Percentiles rank a stretch among this genome's conserved stretches.
These are phyloP conservation scores for Glomus cerebriforme DNA, from an alignment of 192 early-diverging fungal species.

Conservation along the genomic window DNA sequence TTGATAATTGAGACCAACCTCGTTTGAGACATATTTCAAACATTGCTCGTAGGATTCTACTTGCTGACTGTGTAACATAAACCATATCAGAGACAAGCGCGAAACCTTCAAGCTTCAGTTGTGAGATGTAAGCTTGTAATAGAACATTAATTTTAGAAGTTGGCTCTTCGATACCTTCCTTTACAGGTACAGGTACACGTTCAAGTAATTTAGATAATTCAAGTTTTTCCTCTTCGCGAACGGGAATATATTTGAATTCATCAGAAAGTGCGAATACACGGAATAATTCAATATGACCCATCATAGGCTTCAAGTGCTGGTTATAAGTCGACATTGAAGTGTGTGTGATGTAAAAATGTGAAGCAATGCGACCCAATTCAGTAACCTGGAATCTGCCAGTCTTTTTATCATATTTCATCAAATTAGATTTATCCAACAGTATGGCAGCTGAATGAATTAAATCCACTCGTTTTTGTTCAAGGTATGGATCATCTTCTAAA, in stretches of 20 bases:
- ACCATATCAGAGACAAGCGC: conserved; percentile 98
- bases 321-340: conserved; percentile 93
- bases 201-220: conserved; percentile 87
- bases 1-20: conserved; percentile 92
- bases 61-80: conserved; percentile 95
- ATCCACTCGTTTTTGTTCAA: conserved; percentile 86
- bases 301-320: conserved; percentile 88
- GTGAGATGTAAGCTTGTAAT: conserved; percentile 94
- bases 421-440: conserved; percentile 84
- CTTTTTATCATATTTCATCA: conserved; percentile 95
- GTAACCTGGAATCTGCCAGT: conserved; percentile 88
- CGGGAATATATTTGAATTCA: conserved; percentile 94
- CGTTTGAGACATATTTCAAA: conserved; percentile 95
- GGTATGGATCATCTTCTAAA: conserved; percentile 71
- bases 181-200: conserved; percentile 94
- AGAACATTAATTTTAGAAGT: conserved; percentile 93
- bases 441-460: conserved; percentile 86
- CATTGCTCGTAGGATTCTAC: conserved; percentile 91
- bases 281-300: conserved; percentile 89
- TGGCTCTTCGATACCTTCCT: conserved; percentile 88
- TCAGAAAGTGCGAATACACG: conserved; percentile 84
- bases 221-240: conserved; percentile 92
- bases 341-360: conserved; percentile 95
- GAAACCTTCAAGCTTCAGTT: conserved; percentile 90
- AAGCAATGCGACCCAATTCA: conserved; percentile 93